These are phyloP conservation scores for Talaromyces islandicus DNA, from an alignment of 2,329 filamentous ascomycete species.

Conservation along the genomic window DNA sequence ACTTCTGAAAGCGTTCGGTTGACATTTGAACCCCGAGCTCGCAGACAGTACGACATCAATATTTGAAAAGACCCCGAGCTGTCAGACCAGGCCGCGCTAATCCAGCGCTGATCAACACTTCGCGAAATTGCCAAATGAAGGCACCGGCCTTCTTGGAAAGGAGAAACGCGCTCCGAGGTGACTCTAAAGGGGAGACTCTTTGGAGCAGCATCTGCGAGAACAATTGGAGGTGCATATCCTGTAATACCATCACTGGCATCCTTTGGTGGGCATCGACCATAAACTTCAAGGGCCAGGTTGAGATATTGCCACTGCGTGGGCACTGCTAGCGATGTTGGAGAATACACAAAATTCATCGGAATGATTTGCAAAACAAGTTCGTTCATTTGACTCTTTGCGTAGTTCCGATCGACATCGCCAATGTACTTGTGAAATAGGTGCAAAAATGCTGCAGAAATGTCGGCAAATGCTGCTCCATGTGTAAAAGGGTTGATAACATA, in stretches of 20 bases:
- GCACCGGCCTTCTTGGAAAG: slow-evolving; percentile 51
- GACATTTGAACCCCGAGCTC: slow-evolving; percentile 28
- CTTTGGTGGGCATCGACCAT: slow-evolving; percentile 51
- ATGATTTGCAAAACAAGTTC: slow-evolving; percentile 56
- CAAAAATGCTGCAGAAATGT: slow-evolving; percentile 55
- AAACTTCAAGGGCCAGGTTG: slow-evolving; percentile 51
- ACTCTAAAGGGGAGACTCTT: slow-evolving; percentile 51
- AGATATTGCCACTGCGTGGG: slow-evolving; percentile 44
- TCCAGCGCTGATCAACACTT: slow-evolving; percentile 52
- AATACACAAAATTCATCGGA: slow-evolving; percentile 50
- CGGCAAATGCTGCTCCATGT: slow-evolving; percentile 38
- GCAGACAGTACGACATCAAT: slow-evolving; percentile 50
- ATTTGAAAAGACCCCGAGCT: slow-evolving; percentile 49
- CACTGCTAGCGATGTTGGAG: slow-evolving; percentile 46
- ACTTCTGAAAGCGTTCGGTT: slow-evolving; percentile 42
- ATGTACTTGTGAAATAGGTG: slow-evolving; percentile 50
- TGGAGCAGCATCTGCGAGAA: slow-evolving; percentile 49
- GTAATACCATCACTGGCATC: slow-evolving; percentile 29
- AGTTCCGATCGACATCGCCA: slow-evolving; percentile 28
- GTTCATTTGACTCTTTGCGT: slow-evolving; percentile 23
- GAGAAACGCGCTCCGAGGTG: slow-evolving; percentile 46
- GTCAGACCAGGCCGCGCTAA: slow-evolving; percentile 56
- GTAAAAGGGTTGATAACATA: slow-evolving; percentile 55
- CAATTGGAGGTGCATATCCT: slow-evolving; percentile 47
- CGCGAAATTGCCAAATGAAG: slow-evolving; percentile 55